Percentiles rank a stretch among this genome's conserved stretches.
phyloP scores from a whole-genome alignment of 805 yeast species.

The Zygoascus ofunaensis region DNA sequence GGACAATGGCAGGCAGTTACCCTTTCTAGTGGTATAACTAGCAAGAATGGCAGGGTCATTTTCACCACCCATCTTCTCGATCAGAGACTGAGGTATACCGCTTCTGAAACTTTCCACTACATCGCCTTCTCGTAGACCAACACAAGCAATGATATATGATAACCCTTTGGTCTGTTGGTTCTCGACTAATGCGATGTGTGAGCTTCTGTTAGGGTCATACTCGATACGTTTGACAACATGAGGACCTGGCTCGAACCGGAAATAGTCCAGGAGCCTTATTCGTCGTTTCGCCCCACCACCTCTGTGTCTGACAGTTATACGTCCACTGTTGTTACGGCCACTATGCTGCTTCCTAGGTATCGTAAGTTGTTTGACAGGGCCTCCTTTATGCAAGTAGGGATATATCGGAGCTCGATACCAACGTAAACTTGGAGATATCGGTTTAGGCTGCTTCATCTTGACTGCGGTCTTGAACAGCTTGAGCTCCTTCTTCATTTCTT shows the following conservation, averaged over 20 bases:
- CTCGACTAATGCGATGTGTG: slow-evolving; percentile 81
- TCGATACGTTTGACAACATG: slow-evolving; percentile 82
- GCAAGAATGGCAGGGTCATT: slow-evolving; percentile 86
- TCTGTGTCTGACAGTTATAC: slow-evolving; percentile 84
- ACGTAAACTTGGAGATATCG: slow-evolving; percentile 77
- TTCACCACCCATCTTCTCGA: slow-evolving; percentile 81
- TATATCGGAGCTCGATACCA: slow-evolving; percentile 86
- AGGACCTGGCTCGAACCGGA: slow-evolving; percentile 56
- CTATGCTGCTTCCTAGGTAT: slow-evolving; percentile 60
- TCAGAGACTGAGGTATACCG: slow-evolving; percentile 73
- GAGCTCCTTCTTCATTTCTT: slow-evolving; percentile 58
- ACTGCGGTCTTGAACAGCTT: slow-evolving; percentile 63
- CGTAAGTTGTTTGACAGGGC: slow-evolving; percentile 71
- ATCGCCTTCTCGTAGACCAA: slow-evolving; percentile 91
- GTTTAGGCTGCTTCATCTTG: slow-evolving; percentile 64
- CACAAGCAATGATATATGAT: slow-evolving; percentile 81
- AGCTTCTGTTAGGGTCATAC: slow-evolving; percentile 89
- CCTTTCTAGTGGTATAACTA: slow-evolving; percentile 80
- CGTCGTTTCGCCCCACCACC: slow-evolving; percentile 97
- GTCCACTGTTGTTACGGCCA: slow-evolving; percentile 86
- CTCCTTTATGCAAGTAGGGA: slow-evolving; percentile 77
- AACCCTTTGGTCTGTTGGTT: slow-evolving; percentile 51
- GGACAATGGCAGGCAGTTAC: slow-evolving; percentile 85
- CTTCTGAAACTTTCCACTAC: slow-evolving; percentile 75
- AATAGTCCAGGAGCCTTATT: slow-evolving; percentile 70